These are phyloP conservation scores for Psilocybe cyanescens DNA, from an alignment of 768 basidiomycete genomes.

Conservation along the genomic window DNA sequence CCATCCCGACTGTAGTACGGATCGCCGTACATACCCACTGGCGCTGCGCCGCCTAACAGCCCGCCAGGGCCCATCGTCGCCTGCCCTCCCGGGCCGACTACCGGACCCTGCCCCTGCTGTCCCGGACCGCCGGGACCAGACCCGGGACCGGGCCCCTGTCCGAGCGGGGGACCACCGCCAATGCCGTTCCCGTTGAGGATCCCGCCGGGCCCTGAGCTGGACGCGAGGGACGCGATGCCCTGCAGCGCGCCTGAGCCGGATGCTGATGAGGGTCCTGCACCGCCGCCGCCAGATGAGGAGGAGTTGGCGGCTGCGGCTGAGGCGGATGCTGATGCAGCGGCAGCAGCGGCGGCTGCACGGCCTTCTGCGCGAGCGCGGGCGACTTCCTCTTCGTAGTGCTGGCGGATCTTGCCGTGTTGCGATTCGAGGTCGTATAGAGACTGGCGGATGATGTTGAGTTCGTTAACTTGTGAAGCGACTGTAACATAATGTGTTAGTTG, in stretches of 20 bases:
- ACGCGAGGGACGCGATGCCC: constrained; percentile 27
- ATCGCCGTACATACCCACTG: constrained; percentile 19
- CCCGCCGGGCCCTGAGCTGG: background rate
- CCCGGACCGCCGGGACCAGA: constrained; percentile 22
- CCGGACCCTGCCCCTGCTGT: constrained; percentile 9
- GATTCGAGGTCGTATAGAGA: constrained; percentile 91
- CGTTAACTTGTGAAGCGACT: constrained; percentile 87
- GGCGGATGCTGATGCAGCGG: constrained; percentile 18
- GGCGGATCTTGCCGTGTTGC: constrained; percentile 83
- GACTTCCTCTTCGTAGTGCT: constrained; percentile 88
- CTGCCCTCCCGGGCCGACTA: constrained; percentile 23
- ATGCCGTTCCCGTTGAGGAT: constrained; percentile 7
- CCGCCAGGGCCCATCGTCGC: constrained; percentile 25
- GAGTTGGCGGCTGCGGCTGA: background rate
- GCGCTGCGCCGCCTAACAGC: constrained; percentile 16
- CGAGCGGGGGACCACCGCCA: background rate
- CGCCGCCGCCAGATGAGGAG: background rate
- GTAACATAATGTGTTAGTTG: background rate
- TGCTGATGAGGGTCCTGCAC: background rate
- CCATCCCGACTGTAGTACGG: constrained; percentile 21
- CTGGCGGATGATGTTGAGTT: constrained; percentile 88
- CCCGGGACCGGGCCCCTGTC: constrained; percentile 14
- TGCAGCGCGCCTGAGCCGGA: constrained; percentile 1
- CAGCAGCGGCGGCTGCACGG: constrained; percentile 37
- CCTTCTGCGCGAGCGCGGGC: constrained; percentile 71